Base-by-base conservation (phyloP, 2,329 filamentous ascomycete species). In the Penicillium sp. region DNA sequence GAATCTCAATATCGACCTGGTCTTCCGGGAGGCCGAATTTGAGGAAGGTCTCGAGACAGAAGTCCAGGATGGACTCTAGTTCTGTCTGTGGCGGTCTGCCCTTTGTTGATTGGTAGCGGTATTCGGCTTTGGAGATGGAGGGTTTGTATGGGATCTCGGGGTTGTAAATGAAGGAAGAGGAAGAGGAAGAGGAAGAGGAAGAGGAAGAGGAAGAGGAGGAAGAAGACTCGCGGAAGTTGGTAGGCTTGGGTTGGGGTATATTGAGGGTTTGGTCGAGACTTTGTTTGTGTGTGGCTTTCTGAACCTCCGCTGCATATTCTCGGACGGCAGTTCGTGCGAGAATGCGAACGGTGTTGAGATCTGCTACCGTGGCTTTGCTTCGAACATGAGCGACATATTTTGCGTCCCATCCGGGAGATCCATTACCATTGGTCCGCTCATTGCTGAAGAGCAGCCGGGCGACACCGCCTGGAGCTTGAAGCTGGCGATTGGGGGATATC, bases 271-370 rank as follows among this genome's bases (percentile, higher is more conserved):
- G 27, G 35, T 3, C 11, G 18, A 14, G 14, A 16, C 10, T 10
- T 30, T 40, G 26, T 42, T 18, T 4, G 6, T 23, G 35, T 2
- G 40, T 23, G 7, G 18, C 27, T 35, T 41, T 3, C 26, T 48
- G 18, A n/a, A 51, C 29, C 9, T 51, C 46, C 30, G 51, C 47
- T 18, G 55, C 46, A 19, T 65, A 66, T 47, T 75, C 71, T 26
- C 58, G 58, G 29, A 68, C 55, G 3, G 73, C 74, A 10, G 61
- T 65, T 53, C 68, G 67, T 1, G 69, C 63, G 48, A 76, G 70
- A 30, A 74, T 70, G 36, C 72, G 66, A 47, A 74, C 61, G 10
- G 71, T 72, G 39, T 65, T 70, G 11, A 71, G 49, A 47, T 74
- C 66, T 3, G 74, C 70, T 29, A 67, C 44, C 7, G 69, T 65